Evolutionary conservation across 306 rosid genomes (phyloP).

Genomic region (Abrus pulchellus): DNA sequence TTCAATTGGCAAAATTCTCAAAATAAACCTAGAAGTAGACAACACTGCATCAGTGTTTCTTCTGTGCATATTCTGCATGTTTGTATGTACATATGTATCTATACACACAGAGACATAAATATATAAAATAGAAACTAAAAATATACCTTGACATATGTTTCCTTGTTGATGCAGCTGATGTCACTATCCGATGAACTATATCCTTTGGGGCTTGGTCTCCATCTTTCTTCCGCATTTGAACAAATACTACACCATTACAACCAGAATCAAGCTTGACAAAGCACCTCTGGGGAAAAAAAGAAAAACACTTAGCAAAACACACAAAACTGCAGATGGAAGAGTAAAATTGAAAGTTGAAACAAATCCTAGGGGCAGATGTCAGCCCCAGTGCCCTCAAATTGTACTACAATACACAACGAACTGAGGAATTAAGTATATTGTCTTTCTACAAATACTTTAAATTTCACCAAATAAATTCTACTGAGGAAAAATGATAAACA

Average conservation of each 20-base stretch:
- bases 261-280: conserved; percentile 88
- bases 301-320: conserved; percentile 40
- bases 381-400: not conserved
- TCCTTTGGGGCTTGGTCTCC: conserved; percentile 80
- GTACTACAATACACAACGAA: conserved; percentile 1
- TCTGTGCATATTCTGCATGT: conserved; percentile 17
- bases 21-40: conserved; percentile 75
- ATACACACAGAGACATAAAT: too few species aligned
- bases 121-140: conserved; percentile 10
- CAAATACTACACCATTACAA: conserved; percentile 87
- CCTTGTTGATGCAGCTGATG: conserved; percentile 80
- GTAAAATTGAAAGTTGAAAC: conserved; percentile 30
- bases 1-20: conserved; percentile 91
- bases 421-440: not conserved
- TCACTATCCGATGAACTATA: conserved; percentile 78
- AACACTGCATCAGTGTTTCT: conserved; percentile 37
- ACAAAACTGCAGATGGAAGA: conserved; percentile 24
- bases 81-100: not conserved
- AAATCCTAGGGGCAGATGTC: not conserved
- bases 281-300: conserved; percentile 64
- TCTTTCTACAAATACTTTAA: conserved; percentile 1
- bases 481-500: not conserved
- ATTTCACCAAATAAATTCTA: conserved; percentile 15
- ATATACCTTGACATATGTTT: conserved; percentile 90
- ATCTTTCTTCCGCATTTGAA: conserved; percentile 86